Conservation (phyloP, 768 basidiomycete species). For the Lentinula aciculospora region DNA sequence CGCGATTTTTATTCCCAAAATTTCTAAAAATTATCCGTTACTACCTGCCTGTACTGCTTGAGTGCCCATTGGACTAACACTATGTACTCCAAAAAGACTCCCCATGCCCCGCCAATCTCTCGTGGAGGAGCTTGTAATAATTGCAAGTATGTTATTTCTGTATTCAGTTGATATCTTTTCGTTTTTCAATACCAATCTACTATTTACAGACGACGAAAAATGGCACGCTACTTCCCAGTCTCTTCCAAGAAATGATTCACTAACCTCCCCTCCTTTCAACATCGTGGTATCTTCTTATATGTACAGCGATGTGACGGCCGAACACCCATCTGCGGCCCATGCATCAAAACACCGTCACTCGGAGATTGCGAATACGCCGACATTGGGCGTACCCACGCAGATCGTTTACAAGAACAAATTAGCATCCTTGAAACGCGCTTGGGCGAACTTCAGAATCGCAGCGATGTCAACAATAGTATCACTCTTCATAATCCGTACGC, state of each 20-base stretch:
- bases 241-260: too few relatives aligned
- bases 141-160: neutral
- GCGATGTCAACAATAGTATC: neutral
- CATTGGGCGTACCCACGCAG: constrained; percentile 27
- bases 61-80: too few relatives aligned
- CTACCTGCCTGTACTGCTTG: too few relatives aligned
- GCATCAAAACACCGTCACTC: constrained; percentile 24
- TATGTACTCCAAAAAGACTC: neutral
- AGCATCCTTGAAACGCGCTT: constrained; percentile 27
- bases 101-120: neutral
- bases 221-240: constrained; percentile 20
- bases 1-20: too few relatives aligned
- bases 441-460: constrained; percentile 23
- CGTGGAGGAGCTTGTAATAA: constrained; percentile 2
- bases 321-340: constrained; percentile 33
- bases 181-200: neutral
- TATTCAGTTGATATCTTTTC: neutral
- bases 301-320: constrained; percentile 35
- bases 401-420: constrained; percentile 33
- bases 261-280: neutral
- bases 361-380: constrained; percentile 42
- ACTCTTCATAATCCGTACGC: constrained; percentile 20
- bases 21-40: too few relatives aligned
- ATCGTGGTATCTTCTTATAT: neutral
- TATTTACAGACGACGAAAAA: constrained; percentile 32